Base-by-base conservation (phyloP, 768 basidiomycete genomes). In the Tylopilus rubrobrunneus region DNA sequence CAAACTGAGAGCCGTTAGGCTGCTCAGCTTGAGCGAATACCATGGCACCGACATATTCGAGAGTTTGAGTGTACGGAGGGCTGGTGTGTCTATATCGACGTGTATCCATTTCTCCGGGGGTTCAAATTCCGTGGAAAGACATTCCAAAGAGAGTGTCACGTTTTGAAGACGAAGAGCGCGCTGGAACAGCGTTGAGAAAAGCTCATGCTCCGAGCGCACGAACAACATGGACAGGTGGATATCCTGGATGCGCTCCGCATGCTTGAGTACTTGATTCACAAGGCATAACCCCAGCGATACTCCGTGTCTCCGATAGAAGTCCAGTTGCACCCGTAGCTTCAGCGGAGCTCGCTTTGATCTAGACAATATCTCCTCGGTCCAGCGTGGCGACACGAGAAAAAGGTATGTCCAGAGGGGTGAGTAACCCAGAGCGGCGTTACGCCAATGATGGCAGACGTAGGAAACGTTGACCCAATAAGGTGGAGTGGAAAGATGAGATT, bases 321-420 rank as follows among this genome's bases (percentile, higher is more conserved):
- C 29, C 31, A 63, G 39, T n/a, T 36, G 48, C 28, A 63, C n/a
- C n/a, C n/a, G n/a, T n/a, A n/a, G 39, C 12, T 29, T 29, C 29
- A 29, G 29, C 29, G 68, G 63, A 11, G 72, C 74, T 60, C 64
- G 71, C 51, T 75, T 77, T 0, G 78, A 80, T 15, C 78, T 69
- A 25, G 59, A 61, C 34, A 79, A 49, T 70, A 75, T 74, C 58
- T 73, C 76, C 29, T 71, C 62, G 10, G 68, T 67, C 72, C 74
- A 75, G 42, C 55, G 61, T 1, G 68, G 67, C 9, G 65, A 67
- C 4, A 50, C 55, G 29, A 74, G 65, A 14, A 68, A 57, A 21
- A 71, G 63, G 36, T 59, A 60, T 1, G 45, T 67, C 77, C 78
- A 80, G 34, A 80, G 66, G 17, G 42, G 55, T 4, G 76, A 71